These are phyloP conservation scores for Rugonectria rugulosa DNA, from an alignment of 2,329 filamentous ascomycete genomes.

Conservation along the genomic window DNA sequence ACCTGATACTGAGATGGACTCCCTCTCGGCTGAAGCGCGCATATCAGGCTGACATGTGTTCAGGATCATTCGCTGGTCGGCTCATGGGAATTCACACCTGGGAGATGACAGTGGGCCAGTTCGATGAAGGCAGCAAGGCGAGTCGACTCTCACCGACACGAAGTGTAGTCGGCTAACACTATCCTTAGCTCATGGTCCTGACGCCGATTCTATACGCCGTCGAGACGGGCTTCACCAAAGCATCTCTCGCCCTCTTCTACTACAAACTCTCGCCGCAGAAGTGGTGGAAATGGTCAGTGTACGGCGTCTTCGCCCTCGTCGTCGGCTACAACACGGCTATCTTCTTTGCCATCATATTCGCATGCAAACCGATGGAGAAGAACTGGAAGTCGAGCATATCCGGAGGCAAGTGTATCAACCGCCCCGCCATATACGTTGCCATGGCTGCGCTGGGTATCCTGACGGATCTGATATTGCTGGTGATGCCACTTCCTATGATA, in stretches of 20 bases:
- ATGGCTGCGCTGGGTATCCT: conserved; percentile 56
- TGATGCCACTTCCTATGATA: conserved; percentile 56
- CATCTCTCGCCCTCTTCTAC: conserved; percentile 50
- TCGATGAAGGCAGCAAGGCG: conserved; percentile 23
- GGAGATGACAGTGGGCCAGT: conserved; percentile 38
- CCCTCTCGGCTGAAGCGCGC: too few relatives aligned
- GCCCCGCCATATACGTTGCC: conserved; percentile 31
- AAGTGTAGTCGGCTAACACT: conserved; percentile 37
- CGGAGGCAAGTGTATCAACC: conserved; percentile 51
- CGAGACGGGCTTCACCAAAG: conserved; percentile 45
- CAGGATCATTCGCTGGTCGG: conserved; percentile 24
- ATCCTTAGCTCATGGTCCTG: conserved; percentile 32
- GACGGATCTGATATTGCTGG: conserved; percentile 55
- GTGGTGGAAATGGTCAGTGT: conserved; percentile 44
- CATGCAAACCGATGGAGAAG: conserved; percentile 45
- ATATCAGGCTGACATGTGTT: neutral
- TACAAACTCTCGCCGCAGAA: conserved; percentile 45
- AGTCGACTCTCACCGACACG: conserved; percentile 2
- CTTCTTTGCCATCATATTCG: conserved; percentile 47
- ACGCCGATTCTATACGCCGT: conserved; percentile 34
- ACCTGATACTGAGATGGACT: too few relatives aligned
- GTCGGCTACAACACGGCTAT: conserved; percentile 44
- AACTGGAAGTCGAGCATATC: conserved; percentile 41
- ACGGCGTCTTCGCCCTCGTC: conserved; percentile 40
- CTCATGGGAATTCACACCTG: conserved; percentile 41